A percentile compares a stretch with the other conserved stretches of the same genome.
phyloP scores from a whole-genome alignment of 2,329 filamentous ascomycete genomes.

The Neofusicoccum laricinum region DNA sequence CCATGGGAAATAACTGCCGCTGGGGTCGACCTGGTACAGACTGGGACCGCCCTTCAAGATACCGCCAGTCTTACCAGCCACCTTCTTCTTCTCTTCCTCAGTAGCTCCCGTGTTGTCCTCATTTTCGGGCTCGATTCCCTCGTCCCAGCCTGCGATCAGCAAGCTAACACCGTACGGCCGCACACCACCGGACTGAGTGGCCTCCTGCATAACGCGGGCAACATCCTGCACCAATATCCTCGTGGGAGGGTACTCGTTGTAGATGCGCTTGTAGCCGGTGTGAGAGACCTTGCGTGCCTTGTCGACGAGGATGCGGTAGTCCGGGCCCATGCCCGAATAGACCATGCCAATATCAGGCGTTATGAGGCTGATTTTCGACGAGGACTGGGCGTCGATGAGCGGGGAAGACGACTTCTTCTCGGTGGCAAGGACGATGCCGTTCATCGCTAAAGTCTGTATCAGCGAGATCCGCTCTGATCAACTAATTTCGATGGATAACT shows the following conservation, averaged over 20 bases:
- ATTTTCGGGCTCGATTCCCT: conserved; percentile 85
- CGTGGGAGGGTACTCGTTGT: conserved; percentile 99
- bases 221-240: conserved; percentile 99
- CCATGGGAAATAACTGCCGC: conserved; percentile 98
- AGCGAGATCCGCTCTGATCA: background rate
- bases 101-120: conserved; percentile 58
- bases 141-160: conserved; percentile 95
- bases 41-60: conserved; percentile 95
- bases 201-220: conserved; percentile 96
- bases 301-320: conserved; percentile 96
- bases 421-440: conserved; percentile 96
- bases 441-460: conserved; percentile 66
- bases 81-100: conserved; percentile 66
- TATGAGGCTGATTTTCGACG: conserved; percentile 96
- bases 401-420: conserved; percentile 99
- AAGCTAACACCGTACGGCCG: conserved; percentile 94
- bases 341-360: conserved; percentile 99
- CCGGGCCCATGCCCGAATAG: conserved; percentile 97
- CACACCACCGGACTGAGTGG: conserved; percentile 96
- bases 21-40: conserved; percentile 98
- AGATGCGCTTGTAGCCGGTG: conserved; percentile 98
- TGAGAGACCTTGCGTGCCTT: conserved; percentile 97
- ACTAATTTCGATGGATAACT: background rate
- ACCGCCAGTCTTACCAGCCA: conserved; percentile 83
- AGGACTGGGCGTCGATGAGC: conserved; percentile 89